These are phyloP conservation scores for Scortechinia acanthostroma DNA, from an alignment of 2,329 filamentous ascomycete genomes.

Conservation along the genomic window DNA sequence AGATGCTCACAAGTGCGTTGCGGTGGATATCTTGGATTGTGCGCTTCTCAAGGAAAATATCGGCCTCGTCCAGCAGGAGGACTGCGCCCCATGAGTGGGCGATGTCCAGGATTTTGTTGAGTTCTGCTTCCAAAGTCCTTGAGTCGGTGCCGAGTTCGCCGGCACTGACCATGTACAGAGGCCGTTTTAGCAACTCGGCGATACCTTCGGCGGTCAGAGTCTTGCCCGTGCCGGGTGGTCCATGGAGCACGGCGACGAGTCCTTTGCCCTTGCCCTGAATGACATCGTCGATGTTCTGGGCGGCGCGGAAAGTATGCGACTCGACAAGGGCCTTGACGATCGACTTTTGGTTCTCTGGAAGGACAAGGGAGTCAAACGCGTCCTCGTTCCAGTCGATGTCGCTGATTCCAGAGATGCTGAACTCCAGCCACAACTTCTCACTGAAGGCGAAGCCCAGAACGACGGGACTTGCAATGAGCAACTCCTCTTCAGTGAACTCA, in stretches of 20 bases:
- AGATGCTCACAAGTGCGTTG: conserved; percentile 80
- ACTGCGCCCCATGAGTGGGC: conserved; percentile 66
- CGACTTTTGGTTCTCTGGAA: conserved; percentile 51
- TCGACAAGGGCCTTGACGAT: conserved; percentile 77
- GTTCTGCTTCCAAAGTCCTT: conserved; percentile 63
- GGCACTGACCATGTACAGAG: conserved; percentile 75
- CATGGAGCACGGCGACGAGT: conserved; percentile 74
- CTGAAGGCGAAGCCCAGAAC: conserved; percentile 81
- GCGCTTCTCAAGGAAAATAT: conserved; percentile 77
- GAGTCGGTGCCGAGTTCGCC: conserved; percentile 78
- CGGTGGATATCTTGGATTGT: conserved; percentile 78
- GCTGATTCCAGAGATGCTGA: conserved; percentile 70
- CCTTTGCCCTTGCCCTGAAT: conserved; percentile 82
- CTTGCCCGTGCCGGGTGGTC: conserved; percentile 81
- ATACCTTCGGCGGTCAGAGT: conserved; percentile 83
- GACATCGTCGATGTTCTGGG: conserved; percentile 76
- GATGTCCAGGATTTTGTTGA: conserved; percentile 79
- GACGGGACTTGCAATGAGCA: conserved; percentile 75
- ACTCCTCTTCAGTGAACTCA: conserved; percentile 73
- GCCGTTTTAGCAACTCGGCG: conserved; percentile 73
- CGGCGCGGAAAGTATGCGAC: conserved; percentile 75
- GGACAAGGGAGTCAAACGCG: conserved; percentile 76
- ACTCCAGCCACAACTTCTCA: conserved; percentile 86
- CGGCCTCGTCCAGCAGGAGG: conserved; percentile 76
- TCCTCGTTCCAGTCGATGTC: conserved; percentile 80